phyloP scores from a whole-genome alignment of 2,329 filamentous ascomycete genomes.

The Rhynchosporium agropyri region DNA sequence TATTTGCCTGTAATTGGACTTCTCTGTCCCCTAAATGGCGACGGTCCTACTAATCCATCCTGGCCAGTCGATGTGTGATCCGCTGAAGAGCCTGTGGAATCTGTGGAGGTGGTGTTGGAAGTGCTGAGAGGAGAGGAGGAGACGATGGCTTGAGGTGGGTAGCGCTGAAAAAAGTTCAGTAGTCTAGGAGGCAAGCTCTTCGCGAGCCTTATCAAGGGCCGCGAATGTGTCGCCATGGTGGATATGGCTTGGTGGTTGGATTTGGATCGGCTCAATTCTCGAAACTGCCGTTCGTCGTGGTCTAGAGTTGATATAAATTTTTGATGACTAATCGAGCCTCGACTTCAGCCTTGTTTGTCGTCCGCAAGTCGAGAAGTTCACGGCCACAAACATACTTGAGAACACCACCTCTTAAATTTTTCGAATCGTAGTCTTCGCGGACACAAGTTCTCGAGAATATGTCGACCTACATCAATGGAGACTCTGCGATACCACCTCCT shows the following conservation, averaged over 20 bases:
- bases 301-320: conserved; percentile 12
- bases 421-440: background rate
- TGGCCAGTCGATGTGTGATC: conserved; percentile 37
- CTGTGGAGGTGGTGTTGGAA: conserved; percentile 35
- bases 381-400: background rate
- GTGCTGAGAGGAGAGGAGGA: conserved; percentile 41
- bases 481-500: conserved; percentile 33
- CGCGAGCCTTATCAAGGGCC: conserved; percentile 55
- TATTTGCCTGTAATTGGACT: conserved; percentile 79
- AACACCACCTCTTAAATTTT: background rate
- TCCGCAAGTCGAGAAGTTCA: background rate
- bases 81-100: conserved; percentile 46
- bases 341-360: conserved; percentile 19
- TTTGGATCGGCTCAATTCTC: conserved; percentile 20
- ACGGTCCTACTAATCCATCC: conserved; percentile 48
- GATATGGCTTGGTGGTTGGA: conserved; percentile 13
- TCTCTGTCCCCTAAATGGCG: conserved; percentile 82
- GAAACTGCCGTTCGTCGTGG: conserved; percentile 12
- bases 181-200: conserved; percentile 76
- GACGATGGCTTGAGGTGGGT: conserved; percentile 71
- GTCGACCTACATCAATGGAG: conserved; percentile 34
- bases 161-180: conserved; percentile 84
- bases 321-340: conserved; percentile 21
- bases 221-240: conserved; percentile 31
- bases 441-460: conserved; percentile 19